Percentiles rank a stretch among this genome's conserved stretches.
phyloP scores from a whole-genome alignment of 2,329 filamentous ascomycete genomes.

The Fusarium denticulatum region DNA sequence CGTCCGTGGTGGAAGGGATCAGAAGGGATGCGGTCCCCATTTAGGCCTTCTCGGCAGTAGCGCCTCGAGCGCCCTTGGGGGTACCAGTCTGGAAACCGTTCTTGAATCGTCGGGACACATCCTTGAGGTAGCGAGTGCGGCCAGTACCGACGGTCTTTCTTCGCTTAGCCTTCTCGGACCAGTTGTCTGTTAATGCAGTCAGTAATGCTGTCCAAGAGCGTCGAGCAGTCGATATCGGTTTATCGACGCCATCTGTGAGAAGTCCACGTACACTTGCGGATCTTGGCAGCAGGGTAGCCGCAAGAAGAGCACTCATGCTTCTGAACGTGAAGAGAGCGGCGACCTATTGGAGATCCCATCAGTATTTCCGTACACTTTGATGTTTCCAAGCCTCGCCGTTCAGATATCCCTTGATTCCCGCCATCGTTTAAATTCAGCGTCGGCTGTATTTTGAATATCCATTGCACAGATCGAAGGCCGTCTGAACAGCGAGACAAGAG shows the following conservation, averaged over 20 bases:
- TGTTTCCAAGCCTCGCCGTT: constrained; percentile 5
- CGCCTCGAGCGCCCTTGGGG: constrained; percentile 84
- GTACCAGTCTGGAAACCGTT: constrained; percentile 96
- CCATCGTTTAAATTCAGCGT: constrained; percentile 10
- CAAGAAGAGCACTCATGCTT: constrained; percentile 97
- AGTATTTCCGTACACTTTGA: constrained; percentile 30
- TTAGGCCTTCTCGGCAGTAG: constrained; percentile 53
- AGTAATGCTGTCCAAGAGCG: constrained; percentile 20
- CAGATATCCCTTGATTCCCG: constrained; percentile 28
- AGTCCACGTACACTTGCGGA: constrained; percentile 89
- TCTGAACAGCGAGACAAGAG: constrained; percentile 20
- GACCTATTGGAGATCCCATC: constrained; percentile 66
- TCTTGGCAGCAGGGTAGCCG: constrained; percentile 98
- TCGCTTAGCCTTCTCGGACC: constrained; percentile 99
- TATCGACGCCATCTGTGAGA: constrained; percentile 3
- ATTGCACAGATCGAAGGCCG: constrained; percentile 25
- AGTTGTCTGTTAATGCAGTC: constrained; percentile 78
- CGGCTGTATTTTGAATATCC: constrained; percentile 19
- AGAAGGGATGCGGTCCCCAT: constrained; percentile 34
- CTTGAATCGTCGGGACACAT: constrained; percentile 91
- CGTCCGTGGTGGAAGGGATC: constrained; percentile 28
- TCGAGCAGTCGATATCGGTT: constrained; percentile 14
- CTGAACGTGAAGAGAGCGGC: constrained; percentile 98
- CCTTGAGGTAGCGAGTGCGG: constrained; percentile 95
- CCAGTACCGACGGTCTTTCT: constrained; percentile 99